Evolutionary conservation across 352 stramenopile genomes (phyloP).

Genomic region (Globisporangium polare): DNA sequence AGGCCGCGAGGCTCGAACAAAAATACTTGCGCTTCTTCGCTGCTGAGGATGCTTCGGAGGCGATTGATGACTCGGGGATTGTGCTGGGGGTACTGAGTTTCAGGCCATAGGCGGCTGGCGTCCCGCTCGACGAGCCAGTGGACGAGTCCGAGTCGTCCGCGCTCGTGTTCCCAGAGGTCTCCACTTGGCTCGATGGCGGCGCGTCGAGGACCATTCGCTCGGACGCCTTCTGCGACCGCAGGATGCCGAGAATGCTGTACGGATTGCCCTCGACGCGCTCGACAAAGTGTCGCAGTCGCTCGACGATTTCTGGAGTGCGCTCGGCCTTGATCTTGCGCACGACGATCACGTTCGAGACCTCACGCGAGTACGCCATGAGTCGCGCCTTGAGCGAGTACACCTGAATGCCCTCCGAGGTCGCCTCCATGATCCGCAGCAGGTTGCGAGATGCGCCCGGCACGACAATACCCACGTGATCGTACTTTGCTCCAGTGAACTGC

Average conservation of each 20-base stretch:
- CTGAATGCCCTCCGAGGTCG: conserved; percentile 74
- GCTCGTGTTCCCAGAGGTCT: neutral
- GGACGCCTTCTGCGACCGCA: conserved; percentile 53
- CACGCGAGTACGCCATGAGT: conserved; percentile 72
- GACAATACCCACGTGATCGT: conserved; percentile 81
- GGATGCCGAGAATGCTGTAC: conserved; percentile 80
- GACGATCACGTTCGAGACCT: conserved; percentile 81
- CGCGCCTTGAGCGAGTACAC: conserved; percentile 75
- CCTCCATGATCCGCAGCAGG: conserved; percentile 74
- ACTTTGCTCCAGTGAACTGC: conserved; percentile 70
- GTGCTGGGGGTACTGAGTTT: neutral
- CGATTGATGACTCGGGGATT: neutral
- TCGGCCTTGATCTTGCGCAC: conserved; percentile 47
- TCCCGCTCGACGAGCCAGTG: neutral
- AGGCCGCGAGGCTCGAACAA: conserved; percentile 77
- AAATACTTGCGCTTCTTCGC: conserved; percentile 73
- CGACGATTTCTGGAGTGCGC: conserved; percentile 39
- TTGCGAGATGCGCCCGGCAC: conserved; percentile 56
- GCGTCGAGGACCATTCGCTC: conserved; percentile 20
- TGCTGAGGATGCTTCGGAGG: neutral
- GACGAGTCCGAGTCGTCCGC: conserved; percentile 13
- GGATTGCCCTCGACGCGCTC: conserved; percentile 69
- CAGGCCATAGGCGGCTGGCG: neutral
- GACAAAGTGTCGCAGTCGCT: conserved; percentile 53
- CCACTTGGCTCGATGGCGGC: neutral